These are phyloP conservation scores for Leucocoprinus birnbaumii DNA, from an alignment of 768 basidiomycete genomes.

Conservation along the genomic window DNA sequence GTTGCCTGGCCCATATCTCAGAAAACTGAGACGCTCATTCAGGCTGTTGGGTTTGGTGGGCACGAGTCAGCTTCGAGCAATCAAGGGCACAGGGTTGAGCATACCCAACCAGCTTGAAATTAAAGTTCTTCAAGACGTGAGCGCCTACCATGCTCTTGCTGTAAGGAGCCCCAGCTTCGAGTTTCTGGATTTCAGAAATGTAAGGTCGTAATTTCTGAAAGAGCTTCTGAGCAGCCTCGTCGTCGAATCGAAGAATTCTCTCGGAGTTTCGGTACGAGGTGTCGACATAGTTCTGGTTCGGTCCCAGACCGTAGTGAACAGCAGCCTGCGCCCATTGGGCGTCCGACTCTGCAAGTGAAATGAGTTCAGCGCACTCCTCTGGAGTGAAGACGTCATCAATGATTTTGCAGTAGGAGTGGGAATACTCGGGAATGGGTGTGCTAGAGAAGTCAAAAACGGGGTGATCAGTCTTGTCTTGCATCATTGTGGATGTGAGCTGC, in stretches of 20 bases:
- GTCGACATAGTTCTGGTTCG: conserved; percentile 28
- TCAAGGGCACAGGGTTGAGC: conserved; percentile 9
- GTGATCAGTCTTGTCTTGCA: background rate
- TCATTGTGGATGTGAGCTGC: background rate
- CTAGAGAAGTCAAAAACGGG: conserved; percentile 35
- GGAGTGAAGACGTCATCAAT: conserved; percentile 38
- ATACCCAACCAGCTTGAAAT: conserved; percentile 35
- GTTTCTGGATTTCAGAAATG: conserved; percentile 32
- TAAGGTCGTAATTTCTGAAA: conserved; percentile 34
- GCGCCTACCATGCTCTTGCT: conserved; percentile 29
- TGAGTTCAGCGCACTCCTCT: conserved; percentile 37
- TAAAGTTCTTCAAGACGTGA: conserved; percentile 20
- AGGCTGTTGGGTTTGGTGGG: conserved; percentile 22
- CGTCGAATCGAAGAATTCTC: conserved; percentile 34
- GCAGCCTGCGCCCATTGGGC: conserved; percentile 36
- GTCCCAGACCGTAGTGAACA: conserved; percentile 24
- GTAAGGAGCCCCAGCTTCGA: conserved; percentile 26
- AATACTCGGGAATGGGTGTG: conserved; percentile 33
- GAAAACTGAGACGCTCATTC: conserved; percentile 42
- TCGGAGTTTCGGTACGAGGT: conserved; percentile 38
- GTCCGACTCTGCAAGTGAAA: conserved; percentile 32
- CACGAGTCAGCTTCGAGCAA: background rate
- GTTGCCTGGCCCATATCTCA: conserved; percentile 40
- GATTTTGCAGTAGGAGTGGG: conserved; percentile 37
- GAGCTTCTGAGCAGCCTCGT: conserved; percentile 28